Base-by-base conservation (phyloP, 495 filamentous ascomycete genomes). In the Podospora sp. region DNA sequence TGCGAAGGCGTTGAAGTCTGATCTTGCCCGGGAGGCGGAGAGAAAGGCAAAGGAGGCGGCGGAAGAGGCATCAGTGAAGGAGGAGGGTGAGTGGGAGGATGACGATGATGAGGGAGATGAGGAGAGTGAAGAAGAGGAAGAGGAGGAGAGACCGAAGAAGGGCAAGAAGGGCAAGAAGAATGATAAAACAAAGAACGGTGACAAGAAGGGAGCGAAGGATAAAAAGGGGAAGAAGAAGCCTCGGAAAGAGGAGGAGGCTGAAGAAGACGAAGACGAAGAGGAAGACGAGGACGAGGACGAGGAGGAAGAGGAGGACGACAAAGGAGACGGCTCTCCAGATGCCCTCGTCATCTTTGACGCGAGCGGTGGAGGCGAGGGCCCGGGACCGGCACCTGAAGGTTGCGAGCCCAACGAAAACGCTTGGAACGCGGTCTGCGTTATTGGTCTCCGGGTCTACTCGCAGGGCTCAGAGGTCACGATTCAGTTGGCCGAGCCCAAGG, bases 1-100 rank as follows among this genome's bases (percentile, higher is more conserved):
- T 68, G 88, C 87, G 1, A 12, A 88, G 87, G 66, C 88, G 81
- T 79, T 52, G 88, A 91, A 72, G 76, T 81, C 55, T 52, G 63
- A 46, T 26, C 40, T 57, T 12, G 51, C 51, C 78, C 56, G 65
- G 46, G 59, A 53, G 46, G 26, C 55, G 18, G 63, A 65, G 29
- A 69, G 67, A 21, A 59, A 61, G 50, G 69, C 24, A 36, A 40
- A 60, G 65, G 49, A 33, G 11, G 35, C 46, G 18, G 18, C 11
- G 60, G 50, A 55, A 36, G 52, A 52, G 67, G 33, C 24, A 11
- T 40, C 26, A n/a, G 46, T 20, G 6, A 46, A 40, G 52, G 65
- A 67, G 14, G 59, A 55, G 25, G 58, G 14, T 1, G 61, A 50
- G 18, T 22, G 27, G 46, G 22, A 53, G 22, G 61, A 53, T 18